phyloP scores from a whole-genome alignment of 2,329 filamentous ascomycete species.

The Colletotrichum sp. region DNA sequence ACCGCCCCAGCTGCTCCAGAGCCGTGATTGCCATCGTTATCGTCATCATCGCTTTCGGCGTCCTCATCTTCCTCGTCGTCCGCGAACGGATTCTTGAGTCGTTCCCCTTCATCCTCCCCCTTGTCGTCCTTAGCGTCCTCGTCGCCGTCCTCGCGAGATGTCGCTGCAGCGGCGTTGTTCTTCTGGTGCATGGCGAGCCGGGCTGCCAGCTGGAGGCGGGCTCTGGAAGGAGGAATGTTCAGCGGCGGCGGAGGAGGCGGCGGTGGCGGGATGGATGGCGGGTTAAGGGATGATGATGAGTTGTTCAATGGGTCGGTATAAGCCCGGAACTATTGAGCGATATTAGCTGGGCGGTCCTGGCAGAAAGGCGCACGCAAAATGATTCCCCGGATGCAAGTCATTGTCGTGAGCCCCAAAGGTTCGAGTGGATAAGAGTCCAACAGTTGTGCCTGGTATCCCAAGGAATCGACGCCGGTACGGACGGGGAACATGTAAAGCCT shows the following conservation, averaged over 20 bases:
- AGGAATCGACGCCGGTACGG: slow-evolving; percentile 15
- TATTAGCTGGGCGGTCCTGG: slow-evolving; percentile 11
- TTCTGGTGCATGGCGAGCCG: slow-evolving; percentile 79
- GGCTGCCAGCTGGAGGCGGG: slow-evolving; percentile 87
- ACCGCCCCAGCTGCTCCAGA: slow-evolving; percentile 23
- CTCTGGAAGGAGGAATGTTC: slow-evolving; percentile 85
- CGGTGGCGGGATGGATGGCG: slow-evolving; percentile 63
- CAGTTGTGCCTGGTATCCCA: slow-evolving; percentile 19
- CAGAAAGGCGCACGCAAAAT: neutral
- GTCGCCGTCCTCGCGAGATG: slow-evolving; percentile 45
- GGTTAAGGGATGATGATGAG: slow-evolving; percentile 52
- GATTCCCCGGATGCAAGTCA: slow-evolving; percentile 8
- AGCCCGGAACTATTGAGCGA: slow-evolving; percentile 57
- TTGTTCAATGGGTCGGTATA: slow-evolving; percentile 62
- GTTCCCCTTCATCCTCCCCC: slow-evolving; percentile 18
- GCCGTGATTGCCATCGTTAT: slow-evolving; percentile 40
- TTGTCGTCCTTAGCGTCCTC: slow-evolving; percentile 39
- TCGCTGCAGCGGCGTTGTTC: slow-evolving; percentile 53
- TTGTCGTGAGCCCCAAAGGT: neutral
- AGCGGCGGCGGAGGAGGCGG: slow-evolving; percentile 77
- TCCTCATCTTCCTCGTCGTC: slow-evolving; percentile 57
- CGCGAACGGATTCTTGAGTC: slow-evolving; percentile 58
- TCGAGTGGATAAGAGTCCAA: slow-evolving; percentile 15
- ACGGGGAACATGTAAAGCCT: slow-evolving; percentile 8
- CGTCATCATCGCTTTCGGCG: slow-evolving; percentile 58